These are phyloP conservation scores for Rosa multiflora DNA, from an alignment of 306 rosid genomes.

Conservation along the genomic window DNA sequence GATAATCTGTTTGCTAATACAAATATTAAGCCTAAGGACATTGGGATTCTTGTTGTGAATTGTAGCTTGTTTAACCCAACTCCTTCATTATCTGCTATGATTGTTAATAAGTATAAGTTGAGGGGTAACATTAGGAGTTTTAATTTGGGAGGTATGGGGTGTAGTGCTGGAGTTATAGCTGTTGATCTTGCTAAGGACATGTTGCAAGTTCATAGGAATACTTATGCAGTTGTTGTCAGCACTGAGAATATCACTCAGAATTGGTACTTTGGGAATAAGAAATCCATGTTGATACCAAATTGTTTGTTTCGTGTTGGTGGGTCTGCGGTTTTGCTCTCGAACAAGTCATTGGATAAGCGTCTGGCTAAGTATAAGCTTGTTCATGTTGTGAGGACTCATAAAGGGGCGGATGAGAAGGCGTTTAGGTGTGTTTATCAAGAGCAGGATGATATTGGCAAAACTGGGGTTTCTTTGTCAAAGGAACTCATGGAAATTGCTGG, in stretches of 20 bases:
- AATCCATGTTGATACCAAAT: conserved; percentile 65
- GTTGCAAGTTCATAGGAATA: conserved; percentile 60
- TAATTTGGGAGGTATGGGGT: conserved; percentile 80
- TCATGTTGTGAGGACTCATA: conserved; percentile 60
- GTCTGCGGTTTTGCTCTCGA: conserved; percentile 54
- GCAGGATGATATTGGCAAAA: conserved; percentile 55
- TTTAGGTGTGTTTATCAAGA: conserved; percentile 54
- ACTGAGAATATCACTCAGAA: conserved; percentile 73
- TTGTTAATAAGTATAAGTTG: conserved; percentile 57
- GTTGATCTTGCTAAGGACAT: conserved; percentile 66
- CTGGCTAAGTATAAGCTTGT: conserved; percentile 60
- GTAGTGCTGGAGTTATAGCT: conserved; percentile 73
- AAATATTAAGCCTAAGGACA: conserved; percentile 46
- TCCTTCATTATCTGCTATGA: conserved; percentile 71
- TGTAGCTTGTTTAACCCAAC: conserved; percentile 70
- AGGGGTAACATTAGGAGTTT: conserved; percentile 50
- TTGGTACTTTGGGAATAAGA: conserved; percentile 73
- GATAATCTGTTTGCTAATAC: conserved; percentile 53
- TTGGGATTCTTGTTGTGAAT: conserved; percentile 66
- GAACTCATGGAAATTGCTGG: conserved; percentile 70
- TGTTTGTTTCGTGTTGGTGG: conserved; percentile 72
- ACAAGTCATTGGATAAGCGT: conserved; percentile 33
- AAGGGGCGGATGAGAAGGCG: conserved; percentile 61
- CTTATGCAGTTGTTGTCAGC: conserved; percentile 68
- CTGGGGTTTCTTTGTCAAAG: conserved; percentile 57